Evolutionary conservation across 768 basidiomycete genomes (phyloP), one percentile per base, ranked within the genome.

Genomic region (Xanthoconium purpureum): DNA sequence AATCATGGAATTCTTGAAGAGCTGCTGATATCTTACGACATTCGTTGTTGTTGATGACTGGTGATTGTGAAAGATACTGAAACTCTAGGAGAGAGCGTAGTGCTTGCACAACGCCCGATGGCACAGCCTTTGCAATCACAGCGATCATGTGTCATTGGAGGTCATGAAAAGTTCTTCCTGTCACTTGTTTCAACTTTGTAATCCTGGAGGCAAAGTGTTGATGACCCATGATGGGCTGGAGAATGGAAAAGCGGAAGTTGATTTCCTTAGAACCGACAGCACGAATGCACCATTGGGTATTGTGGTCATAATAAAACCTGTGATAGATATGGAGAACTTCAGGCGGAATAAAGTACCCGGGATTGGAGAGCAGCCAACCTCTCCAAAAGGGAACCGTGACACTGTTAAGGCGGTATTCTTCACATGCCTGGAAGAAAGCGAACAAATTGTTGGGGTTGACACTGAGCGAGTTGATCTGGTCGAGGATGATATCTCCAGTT

Each of bases 241-340:
- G 15, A 6, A 50, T 38, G 1, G 28, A 50, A 11, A 50, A 50
- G 17, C 10, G 15, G 53, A 73, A 72, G 52, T 78, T 17, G 6
- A 55, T 32, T 37, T 73, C 71, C 5, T 29, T 29, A 2, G 47
- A 43, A 0, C 71, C 65, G 12, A 79, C 30, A 12, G 66, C 66
- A 24, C 60, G 50, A 9, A 72, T 69, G 50, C 73, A 71, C 78
- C 78, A 79, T 42, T 71, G 68, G 1, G 63, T 58, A 52, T 74
- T 69, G 51, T 78, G 77, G 52, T 79, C 73, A 59, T 66, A 77
- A 39, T 70, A 78, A 18, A 51, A 36, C 51, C 68, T 73, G 62
- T 74, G 70, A 66, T 69, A 74, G 45, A 74, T 70, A 52, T 78
- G 77, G 1, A 79, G 64, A 9, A 73, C 64, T 50, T 78, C 76